Conservation (phyloP, 805 yeast species). For the Hanseniaspora thailandica region DNA sequence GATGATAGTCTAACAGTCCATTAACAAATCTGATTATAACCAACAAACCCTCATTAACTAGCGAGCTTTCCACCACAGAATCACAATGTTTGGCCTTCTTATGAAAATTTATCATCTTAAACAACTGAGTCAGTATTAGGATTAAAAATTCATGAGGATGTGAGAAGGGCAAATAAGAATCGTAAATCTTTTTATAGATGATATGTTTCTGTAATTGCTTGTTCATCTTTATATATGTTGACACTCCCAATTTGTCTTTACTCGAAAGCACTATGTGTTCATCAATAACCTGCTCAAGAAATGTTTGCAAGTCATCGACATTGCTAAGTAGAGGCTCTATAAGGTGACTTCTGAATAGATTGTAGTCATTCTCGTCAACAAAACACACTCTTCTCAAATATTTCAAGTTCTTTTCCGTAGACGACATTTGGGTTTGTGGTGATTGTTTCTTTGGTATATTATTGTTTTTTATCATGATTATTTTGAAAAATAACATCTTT, state of each 20-base stretch:
- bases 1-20: constrained; percentile 78
- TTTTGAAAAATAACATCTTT: background rate
- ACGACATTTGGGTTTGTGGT: background rate
- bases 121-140: constrained; percentile 2
- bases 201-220: constrained; percentile 12
- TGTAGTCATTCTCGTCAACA: background rate
- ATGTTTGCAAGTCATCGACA: background rate
- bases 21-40: constrained; percentile 77
- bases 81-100: background rate
- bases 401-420: background rate
- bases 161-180: constrained; percentile 10
- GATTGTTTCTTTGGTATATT: background rate
- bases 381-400: constrained; percentile 5
- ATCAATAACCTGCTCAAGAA: background rate
- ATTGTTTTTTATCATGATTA: background rate
- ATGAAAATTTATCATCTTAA: background rate
- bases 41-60: constrained; percentile 38
- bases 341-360: constrained; percentile 1
- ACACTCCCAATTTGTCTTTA: background rate
- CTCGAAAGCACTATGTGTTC: background rate
- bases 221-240: background rate
- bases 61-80: background rate
- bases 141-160: constrained; percentile 11
- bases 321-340: constrained; percentile 2
- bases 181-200: constrained; percentile 7